Evolutionary conservation across 2,329 filamentous ascomycete species (phyloP).

Genomic region (Escovopsis sp.): DNA sequence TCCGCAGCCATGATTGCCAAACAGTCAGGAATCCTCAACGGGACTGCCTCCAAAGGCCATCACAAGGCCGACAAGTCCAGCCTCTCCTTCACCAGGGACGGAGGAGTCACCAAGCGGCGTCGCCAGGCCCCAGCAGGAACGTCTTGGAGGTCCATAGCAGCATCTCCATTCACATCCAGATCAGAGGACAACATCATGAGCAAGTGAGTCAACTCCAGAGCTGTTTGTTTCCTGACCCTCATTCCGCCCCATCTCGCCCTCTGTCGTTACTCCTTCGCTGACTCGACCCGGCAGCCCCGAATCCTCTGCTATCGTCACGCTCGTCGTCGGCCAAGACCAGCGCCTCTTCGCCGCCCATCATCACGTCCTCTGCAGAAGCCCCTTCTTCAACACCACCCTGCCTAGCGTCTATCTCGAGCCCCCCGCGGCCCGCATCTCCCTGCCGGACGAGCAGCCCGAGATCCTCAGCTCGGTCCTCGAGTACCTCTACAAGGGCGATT

Average conservation of each 20-base stretch:
- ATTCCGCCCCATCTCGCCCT: too few relatives aligned
- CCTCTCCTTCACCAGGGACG: conserved; percentile 39
- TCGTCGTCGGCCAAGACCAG: conserved; percentile 66
- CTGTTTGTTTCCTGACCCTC: too few relatives aligned
- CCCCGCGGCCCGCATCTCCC: conserved; percentile 51
- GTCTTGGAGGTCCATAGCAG: conserved; percentile 31
- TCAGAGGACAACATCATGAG: conserved; percentile 26
- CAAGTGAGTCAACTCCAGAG: conserved; percentile 23
- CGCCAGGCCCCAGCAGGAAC: conserved; percentile 28
- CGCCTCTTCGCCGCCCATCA: conserved; percentile 87
- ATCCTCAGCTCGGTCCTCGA: conserved; percentile 84
- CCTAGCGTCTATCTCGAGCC: conserved; percentile 21
- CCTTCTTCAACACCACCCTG: conserved; percentile 49
- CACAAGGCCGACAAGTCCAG: conserved; percentile 34
- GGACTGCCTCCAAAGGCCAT: conserved; percentile 37
- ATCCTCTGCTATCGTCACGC: conserved; percentile 62
- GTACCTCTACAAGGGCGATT: conserved; percentile 88
- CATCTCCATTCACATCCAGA: conserved; percentile 22
- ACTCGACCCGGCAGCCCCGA: conserved; percentile 33
- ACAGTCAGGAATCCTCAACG: conserved; percentile 30
- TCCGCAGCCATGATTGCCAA: conserved; percentile 29
- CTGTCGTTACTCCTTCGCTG: background rate
- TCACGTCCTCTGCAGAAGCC: conserved; percentile 62
- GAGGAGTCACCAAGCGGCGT: conserved; percentile 39
- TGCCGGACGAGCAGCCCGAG: conserved; percentile 77